Base-by-base conservation (phyloP, 2,329 filamentous ascomycete species). In the Colletotrichum liriopes region DNA sequence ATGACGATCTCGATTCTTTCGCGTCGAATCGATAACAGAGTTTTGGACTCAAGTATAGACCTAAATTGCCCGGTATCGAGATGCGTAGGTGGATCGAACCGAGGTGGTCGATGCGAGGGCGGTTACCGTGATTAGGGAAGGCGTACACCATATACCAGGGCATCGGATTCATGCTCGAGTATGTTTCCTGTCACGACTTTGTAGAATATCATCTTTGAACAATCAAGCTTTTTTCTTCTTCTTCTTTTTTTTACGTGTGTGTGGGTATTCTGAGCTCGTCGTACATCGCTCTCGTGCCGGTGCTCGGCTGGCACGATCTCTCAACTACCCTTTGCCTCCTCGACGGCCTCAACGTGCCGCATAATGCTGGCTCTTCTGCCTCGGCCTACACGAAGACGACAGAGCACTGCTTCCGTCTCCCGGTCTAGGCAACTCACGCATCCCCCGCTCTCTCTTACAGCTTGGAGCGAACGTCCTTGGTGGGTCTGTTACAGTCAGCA, bases 131-230 rank as follows among this genome's bases (percentile, higher is more conserved):
- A 49, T 26, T 32, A n/a, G 9, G 35, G 32, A 35, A 18, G 54
- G 58, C 68, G 68, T 45, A 64, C 43, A 63, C 47, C 20, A 72
- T 72, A 72, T 72, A 72, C 69, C 69, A 51, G 60, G 56, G 65
- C 56, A 62, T 60, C 37, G 43, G 37, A 45, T 67, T 56, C 52
- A 61, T 61, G 63, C 49, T 32, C 35, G 35, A 29, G n/a, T 26
- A 12, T 12, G n/a, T 54, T 23, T 14, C 0, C 8, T 49, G 55
- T 64, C 61, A 49, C 45, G 35, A 39, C 35, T 54, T 37, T 64
- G 45, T 72, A 71, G 41, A 37, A 55, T 39, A 45, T 32, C 23
- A 1, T 29, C 16, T 47, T 37, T 45, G 18, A 52, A 64, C n/a
- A 72, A 69, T 47, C 63, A 45, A 26, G 23, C 23, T 26, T 26